Evolutionary conservation across 2,329 filamentous ascomycete genomes (phyloP), one percentile per base, ranked within the genome.

Genomic region (Phyllosticta citriasiana): DNA sequence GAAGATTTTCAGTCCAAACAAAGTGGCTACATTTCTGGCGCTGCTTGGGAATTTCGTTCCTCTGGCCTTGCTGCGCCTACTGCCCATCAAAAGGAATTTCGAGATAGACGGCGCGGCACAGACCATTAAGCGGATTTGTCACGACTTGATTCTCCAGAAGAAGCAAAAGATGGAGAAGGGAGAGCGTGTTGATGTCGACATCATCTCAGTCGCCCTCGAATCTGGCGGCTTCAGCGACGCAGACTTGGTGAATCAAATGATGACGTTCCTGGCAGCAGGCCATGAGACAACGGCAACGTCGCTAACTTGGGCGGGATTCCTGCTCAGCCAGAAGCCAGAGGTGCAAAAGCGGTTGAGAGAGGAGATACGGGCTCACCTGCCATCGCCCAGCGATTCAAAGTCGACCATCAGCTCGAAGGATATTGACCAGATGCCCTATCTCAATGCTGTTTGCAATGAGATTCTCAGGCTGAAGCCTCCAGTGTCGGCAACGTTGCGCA

Each of bases 181-280:
- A 52, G 76, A 81, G 63, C 22, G 74, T 25, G 75, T 74, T 1
- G 84, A 85, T 54, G 73, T 83, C 7, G 91, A 96, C 71, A 94
- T 96, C 62, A 78, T 96, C 35, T 90, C 87, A 0, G 88, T 93
- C 0, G 91, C 91, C 16, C 78, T 96, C 55, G 82, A 87, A 70
- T 90, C 85, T 50, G 88, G 88, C 55, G 84, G 80, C 5, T 94
- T 95, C 74, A 82, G 77, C 12, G 89, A 94, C 64, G 88, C 91
- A 56, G 85, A 90, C 63, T 82, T 96, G n/a, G 83, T 91, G 40
- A 88, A 94, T 71, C 91, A 96, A 74, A 82, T 94, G 70, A 94
- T 95, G 89, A 95, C 89, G 0, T 94, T 95, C 77, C 82, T 95
- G 4, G 88, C 87, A 0, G 91, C 91, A 0, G 79, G 77, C 52